Percentiles rank a stretch among this genome's conserved stretches.
Conservation (phyloP, 495 filamentous ascomycete species). For the Neurospora tetrasperma region DNA sequence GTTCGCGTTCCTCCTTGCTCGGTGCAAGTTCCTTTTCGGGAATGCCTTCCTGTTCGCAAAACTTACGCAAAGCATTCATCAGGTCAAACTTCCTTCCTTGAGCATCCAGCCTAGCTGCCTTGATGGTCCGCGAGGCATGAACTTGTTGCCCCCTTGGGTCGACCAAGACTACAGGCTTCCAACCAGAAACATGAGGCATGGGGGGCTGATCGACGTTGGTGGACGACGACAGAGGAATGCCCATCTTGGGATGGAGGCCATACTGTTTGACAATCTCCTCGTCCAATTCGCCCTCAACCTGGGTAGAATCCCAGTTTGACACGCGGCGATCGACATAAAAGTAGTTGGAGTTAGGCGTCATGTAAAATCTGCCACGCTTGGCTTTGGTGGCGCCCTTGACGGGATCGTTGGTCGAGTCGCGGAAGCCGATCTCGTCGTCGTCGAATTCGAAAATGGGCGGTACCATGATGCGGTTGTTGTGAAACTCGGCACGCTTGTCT, state of each 20-base stretch:
- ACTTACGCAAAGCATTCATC: conserved; percentile 9
- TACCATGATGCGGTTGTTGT: conserved; percentile 36
- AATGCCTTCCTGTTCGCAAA: conserved; percentile 26
- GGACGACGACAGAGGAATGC: conserved; percentile 29
- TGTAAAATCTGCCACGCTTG: conserved; percentile 29
- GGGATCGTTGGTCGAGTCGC: conserved; percentile 36
- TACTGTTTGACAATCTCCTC: conserved; percentile 30
- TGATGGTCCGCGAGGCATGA: conserved; percentile 34
- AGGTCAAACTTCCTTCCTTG: conserved; percentile 12
- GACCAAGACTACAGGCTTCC: conserved; percentile 27
- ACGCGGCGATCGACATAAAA: conserved; percentile 34
- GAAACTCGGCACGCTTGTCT: conserved; percentile 17
- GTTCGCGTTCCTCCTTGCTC: conserved; percentile 21
- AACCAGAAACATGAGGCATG: conserved; percentile 19
- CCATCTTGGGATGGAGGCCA: conserved; percentile 32
- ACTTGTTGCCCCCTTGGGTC: conserved; percentile 21
- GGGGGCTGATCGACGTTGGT: conserved; percentile 28
- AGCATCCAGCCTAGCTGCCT: conserved; percentile 23
- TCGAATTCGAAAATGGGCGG: conserved; percentile 29
- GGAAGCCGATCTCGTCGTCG: conserved; percentile 39
- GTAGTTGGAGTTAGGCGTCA: conserved; percentile 30
- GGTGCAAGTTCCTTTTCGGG: conserved; percentile 24
- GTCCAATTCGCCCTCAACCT: conserved; percentile 32
- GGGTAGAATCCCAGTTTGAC: conserved; percentile 32
- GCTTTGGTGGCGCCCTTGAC: conserved; percentile 29